Base-by-base conservation (phyloP, 805 yeast species). In the Martiniozyma abietophila region DNA sequence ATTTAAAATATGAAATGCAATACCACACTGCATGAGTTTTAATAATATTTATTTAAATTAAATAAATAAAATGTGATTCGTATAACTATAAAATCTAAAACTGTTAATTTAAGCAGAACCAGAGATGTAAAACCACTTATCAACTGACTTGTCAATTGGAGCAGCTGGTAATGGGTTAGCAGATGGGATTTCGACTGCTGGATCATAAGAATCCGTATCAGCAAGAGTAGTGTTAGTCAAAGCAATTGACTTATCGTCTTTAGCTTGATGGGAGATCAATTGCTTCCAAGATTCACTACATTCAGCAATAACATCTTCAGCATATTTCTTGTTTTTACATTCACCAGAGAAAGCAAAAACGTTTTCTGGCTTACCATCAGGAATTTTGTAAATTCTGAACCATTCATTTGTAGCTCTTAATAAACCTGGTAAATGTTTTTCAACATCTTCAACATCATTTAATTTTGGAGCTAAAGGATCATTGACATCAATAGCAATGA, bases 61-160 rank as follows among this genome's bases (percentile, higher is more conserved):
- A 22, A 27, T 18, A 14, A 21, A 15, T 14, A 24, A 7, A 16
- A 24, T 21, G 18, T 20, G 19, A 21, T n/a, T n/a, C n/a, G n/a
- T n/a, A n/a, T n/a, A n/a, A n/a, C n/a, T n/a, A n/a, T n/a, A 27
- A 20, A 20, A 9, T 20, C 9, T 9, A 20, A 20, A 7, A 7
- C 10, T 18, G 12, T 17, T 21, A 18, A 39, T 16, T 49, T 46
- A 65, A 51, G 68, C 67, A 45, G 74, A 67, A 65, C 89, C 92
- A 41, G 89, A 84, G 58, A 89, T 89, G 77, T 76, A 89, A 75
- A 92, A 89, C 98, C 98, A 89, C 69, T 89, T 89, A 74, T 89
- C 97, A 59, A 89, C 68, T 37, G 96, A 84, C 65, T 82, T 76
- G 71, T 89, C 98, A 61, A 92, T 84, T 63, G 96, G 94, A 45